Evolutionary conservation across 1,284 basidiomycete species (phyloP).

Genomic region (Pseudozyma sp.): DNA sequence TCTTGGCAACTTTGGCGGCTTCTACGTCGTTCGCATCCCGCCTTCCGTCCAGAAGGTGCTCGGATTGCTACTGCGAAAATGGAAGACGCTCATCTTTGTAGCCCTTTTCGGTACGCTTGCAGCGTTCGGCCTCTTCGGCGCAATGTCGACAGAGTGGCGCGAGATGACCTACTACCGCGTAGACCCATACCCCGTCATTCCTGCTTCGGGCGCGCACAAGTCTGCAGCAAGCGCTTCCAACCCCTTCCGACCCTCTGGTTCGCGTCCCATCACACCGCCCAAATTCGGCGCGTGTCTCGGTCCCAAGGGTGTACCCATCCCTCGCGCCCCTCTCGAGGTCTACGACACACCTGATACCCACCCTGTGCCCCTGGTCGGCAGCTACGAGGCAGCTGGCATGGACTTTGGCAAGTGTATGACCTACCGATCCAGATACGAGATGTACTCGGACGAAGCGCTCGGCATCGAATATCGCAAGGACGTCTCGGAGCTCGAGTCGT

Average conservation of each 20-base stretch:
- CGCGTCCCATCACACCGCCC: constrained; percentile 56
- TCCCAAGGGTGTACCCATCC: constrained; percentile 57
- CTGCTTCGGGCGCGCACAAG: constrained; percentile 25
- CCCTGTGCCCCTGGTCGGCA: constrained; percentile 65
- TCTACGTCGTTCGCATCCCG: constrained; percentile 58
- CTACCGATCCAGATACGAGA: constrained; percentile 63
- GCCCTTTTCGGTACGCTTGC: constrained; percentile 55
- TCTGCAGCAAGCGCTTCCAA: constrained; percentile 20
- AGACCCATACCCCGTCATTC: constrained; percentile 63
- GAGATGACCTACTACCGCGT: constrained; percentile 68
- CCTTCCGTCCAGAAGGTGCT: constrained; percentile 49
- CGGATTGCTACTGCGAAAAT: constrained; percentile 55
- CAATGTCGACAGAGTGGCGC: constrained; percentile 67
- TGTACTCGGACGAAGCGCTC: constrained; percentile 69
- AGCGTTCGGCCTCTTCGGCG: constrained; percentile 62
- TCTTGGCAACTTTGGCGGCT: constrained; percentile 60
- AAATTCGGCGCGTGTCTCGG: constrained; percentile 61
- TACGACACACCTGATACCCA: constrained; percentile 67
- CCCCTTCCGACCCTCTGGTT: constrained; percentile 44
- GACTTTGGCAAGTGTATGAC: constrained; percentile 66
- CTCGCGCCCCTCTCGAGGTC: constrained; percentile 52
- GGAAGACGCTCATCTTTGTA: constrained; percentile 65
- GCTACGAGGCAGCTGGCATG: constrained; percentile 62
- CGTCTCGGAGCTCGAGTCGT: constrained; percentile 53
- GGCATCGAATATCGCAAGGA: constrained; percentile 66